Base-by-base conservation (phyloP, 306 rosid species). In the Erythrophleum fordii region DNA sequence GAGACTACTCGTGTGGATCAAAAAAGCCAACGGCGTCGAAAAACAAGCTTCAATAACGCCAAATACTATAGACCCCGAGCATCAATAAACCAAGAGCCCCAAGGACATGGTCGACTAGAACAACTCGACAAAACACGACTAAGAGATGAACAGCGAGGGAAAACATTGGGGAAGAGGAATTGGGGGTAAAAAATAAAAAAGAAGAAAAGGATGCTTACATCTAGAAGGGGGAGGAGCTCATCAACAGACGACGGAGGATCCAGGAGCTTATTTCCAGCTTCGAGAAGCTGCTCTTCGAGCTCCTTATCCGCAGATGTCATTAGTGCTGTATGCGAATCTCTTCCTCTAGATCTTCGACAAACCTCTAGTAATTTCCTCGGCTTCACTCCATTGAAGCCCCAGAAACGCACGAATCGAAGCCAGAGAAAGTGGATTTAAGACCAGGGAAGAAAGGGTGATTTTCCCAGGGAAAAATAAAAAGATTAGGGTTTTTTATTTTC, bases 161-260 rank as follows among this genome's bases (percentile, higher is more conserved):
- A 39, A 45, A 66, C 72, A 20, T 39, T 9, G 11, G 18, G 22
- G 26, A 11, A 53, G 20, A 39, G 22, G 22, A 73, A 53, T 65
- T 1, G 3, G 7, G 17, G 13, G 39, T 9, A n/a, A 25, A 23
- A 73, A 29, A 23, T 5, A 5, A 34, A 35, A 20, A 37, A 29
- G 14, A 26, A 34, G n/a, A 26, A 41, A 75, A 39, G 76, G 65
- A 29, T 16, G 17, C 83, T 91, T 91, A 93, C 99, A 71, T 89
- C 89, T 42, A 95, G 89, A 77, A 93, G 88, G 37, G 88, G 77
- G 39, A 95, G 92, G 45, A 95, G 98, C 41, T 93, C 92, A 11
- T 88, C 90, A 35, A 82, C 91, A 28, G 94, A 80, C 4, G 96
- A 34, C 16, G 99, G 96, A 74, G 96, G 94, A 66, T 90, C 92